phyloP scores from a whole-genome alignment of 352 stramenopile genomes.

The Pythium dissimile region DNA sequence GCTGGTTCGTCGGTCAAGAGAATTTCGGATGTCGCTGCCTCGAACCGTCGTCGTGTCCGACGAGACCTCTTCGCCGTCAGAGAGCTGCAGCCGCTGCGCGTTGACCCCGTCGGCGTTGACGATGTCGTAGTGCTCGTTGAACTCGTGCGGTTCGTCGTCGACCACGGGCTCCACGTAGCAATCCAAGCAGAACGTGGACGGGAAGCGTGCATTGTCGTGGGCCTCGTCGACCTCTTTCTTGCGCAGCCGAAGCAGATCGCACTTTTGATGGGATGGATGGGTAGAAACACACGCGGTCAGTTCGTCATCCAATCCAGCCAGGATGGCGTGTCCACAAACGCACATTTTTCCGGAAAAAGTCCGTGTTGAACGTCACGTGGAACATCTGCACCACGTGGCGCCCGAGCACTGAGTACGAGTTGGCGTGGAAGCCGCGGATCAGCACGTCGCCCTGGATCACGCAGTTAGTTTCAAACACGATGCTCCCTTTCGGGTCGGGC shows the following conservation, averaged over 20 bases:
- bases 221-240: constrained; percentile 35
- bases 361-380: constrained; percentile 83
- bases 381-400: constrained; percentile 85
- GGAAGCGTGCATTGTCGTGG: constrained; percentile 28
- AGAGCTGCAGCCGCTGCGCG: neutral
- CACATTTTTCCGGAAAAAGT: constrained; percentile 75
- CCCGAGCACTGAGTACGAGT: constrained; percentile 61
- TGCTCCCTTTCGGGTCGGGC: constrained; percentile 17
- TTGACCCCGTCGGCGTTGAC: constrained; percentile 1
- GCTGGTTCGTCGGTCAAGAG: neutral
- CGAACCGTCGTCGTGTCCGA: neutral
- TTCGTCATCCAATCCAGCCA: neutral
- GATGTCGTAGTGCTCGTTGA: neutral
- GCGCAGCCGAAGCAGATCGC: constrained; percentile 19
- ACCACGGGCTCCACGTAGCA: constrained; percentile 17
- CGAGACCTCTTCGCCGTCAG: constrained; percentile 2
- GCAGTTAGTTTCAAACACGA: constrained; percentile 56
- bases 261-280: no score
- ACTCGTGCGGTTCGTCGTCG: constrained; percentile 5
- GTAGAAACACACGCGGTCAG: no score
- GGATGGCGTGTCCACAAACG: neutral
- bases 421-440: constrained; percentile 74
- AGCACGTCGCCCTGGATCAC: constrained; percentile 69
- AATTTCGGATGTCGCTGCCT: neutral
- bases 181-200: constrained; percentile 22